phyloP scores from a whole-genome alignment of 768 basidiomycete species.

The Steccherinum ochraceum region DNA sequence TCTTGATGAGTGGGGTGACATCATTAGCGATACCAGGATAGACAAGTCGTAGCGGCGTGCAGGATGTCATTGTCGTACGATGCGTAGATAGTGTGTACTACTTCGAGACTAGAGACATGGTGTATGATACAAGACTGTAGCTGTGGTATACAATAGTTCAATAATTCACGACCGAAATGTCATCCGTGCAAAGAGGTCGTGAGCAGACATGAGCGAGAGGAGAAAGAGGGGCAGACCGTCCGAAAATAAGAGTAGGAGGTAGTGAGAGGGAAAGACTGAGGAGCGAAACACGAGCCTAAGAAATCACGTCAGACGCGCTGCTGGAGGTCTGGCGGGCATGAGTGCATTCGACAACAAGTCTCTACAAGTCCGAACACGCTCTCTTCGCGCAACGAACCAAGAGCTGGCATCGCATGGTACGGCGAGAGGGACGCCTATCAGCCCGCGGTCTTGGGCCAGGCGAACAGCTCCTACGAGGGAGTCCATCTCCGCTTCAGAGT shows the following conservation, averaged over 20 bases:
- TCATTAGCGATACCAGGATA: conserved; percentile 6
- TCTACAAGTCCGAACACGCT: conserved; percentile 42
- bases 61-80: background rate
- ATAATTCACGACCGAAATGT: background rate
- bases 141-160: background rate
- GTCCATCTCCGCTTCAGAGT: conserved; percentile 83
- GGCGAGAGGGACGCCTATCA: conserved; percentile 62
- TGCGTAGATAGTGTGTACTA: background rate
- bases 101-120: background rate
- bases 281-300: background rate
- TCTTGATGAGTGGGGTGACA: conserved; percentile 46
- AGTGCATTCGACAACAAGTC: conserved; percentile 26
- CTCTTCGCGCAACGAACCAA: conserved; percentile 78
- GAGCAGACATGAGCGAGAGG: no score
- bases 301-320: conserved; percentile 13
- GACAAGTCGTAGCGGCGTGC: background rate
- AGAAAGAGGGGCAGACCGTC: no score
- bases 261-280: background rate
- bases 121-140: background rate
- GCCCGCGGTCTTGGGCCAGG: conserved; percentile 46
- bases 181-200: background rate
- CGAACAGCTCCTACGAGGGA: conserved; percentile 59
- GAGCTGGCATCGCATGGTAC: conserved; percentile 67
- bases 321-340: conserved; percentile 21
- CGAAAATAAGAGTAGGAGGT: no score